Base-by-base conservation (phyloP, 2,329 filamentous ascomycete species). In the Albifimbria verrucaria region DNA sequence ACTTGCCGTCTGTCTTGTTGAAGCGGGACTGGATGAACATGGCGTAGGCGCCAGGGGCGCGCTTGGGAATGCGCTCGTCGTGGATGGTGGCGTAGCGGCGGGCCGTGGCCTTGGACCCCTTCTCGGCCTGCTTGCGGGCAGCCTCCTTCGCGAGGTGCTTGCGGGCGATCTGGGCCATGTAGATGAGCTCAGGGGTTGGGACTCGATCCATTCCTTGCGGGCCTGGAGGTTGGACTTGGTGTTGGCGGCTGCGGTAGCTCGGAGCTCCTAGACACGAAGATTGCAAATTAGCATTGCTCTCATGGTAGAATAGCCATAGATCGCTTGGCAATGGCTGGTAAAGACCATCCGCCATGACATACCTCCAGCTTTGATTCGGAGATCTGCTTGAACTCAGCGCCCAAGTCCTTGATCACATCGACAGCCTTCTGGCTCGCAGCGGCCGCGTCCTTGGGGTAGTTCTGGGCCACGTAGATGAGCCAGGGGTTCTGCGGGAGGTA, bases 201-300 rank as follows among this genome's bases (percentile, higher is more conserved):
- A 67, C 54, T 76, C 68, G n/a, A 83, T 64, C 80, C 81, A 84
- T 17, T 70, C 65, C 65, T 75, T 72, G 61, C 80, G 80, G 59
- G 59, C 55, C 20, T 61, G 57, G 47, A 66, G 68, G 68, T 82
- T 82, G 57, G 71, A 57, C 3, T 64, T 51, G 24, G 65, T 68
- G 68, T 82, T 82, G 57, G 71, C 57, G 2, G 64, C 52, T 22
- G 65, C 69, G 12, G 39, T 60, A 21, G 63, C 58, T n/a, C 64
- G 41, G 23, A 80, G 66, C 41, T 58, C 52, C 67, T 70, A 43
- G 6, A 22, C n/a, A 9, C 24, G 22, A 36, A 17, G 18, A 26
- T 6, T 39, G 24, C 18, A 15, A n/a, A n/a, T n/a, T n/a, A n/a
- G n/a, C n/a, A n/a, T n/a, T n/a, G n/a, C n/a, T n/a, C n/a, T n/a